Evolutionary conservation across 2,329 filamentous ascomycete genomes (phyloP), one percentile per base, ranked within the genome.

Genomic region (Rachicladosporium sp.): DNA sequence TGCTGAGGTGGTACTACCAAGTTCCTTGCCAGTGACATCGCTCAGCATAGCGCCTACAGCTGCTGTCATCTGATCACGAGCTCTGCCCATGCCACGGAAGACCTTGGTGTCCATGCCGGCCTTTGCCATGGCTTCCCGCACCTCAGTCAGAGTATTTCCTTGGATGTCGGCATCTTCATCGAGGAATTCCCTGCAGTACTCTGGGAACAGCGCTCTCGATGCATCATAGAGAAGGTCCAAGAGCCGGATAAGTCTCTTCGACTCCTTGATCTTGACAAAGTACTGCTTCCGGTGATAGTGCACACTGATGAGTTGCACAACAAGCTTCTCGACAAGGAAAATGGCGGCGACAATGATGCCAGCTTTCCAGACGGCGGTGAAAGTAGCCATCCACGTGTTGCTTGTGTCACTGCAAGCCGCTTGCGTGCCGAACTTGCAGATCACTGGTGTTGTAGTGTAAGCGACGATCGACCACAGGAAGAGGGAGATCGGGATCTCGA

Each of bases 81-180:
- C 68, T 10, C 82, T 75, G 31, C 80, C 79, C 41, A 60, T 51
- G 13, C 58, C 57, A 42, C 70, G 67, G 41, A 91, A 78, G 11
- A 89, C 60, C 45, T 71, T 74, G 65, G 85, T 76, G 1, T 82
- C 83, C 3, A 78, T 78, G 4, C 70, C 74, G 53, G 41, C 52
- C 56, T 56, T 60, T 52, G 31, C 44, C 21, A 53, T 36, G 10
- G 38, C 58, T 54, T 43, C 66, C 67, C 52, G 62, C 63, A 43
- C 69, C 69, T 43, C 67, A 4, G 33, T 27, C 59, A 33, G 74
- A 51, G 87, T 76, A 43, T 80, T 81, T 62, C 87, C 82, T 55
- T 80, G 82, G 55, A 93, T 89, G 51, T 83, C 67, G 51, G 82
- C 78, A 59, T 93, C 86, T 57, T 93, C 85, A 8, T 88, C 78